Percentiles rank a stretch among this genome's conserved stretches.
phyloP scores from a whole-genome alignment of 2,329 filamentous ascomycete species.

The Phaeoacremonium minimum region DNA sequence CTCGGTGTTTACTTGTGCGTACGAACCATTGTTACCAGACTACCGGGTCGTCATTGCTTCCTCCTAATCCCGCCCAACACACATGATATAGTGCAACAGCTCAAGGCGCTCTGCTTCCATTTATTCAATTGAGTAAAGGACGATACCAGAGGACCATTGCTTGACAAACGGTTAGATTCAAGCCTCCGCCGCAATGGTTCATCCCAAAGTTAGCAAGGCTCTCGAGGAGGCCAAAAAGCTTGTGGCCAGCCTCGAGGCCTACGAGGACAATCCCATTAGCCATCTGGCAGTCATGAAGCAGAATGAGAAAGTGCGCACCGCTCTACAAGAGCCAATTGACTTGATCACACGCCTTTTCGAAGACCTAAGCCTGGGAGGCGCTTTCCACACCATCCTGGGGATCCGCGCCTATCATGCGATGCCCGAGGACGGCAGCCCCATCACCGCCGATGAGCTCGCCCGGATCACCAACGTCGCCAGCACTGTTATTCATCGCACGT shows the following conservation, averaged over 20 bases:
- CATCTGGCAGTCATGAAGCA: conserved; percentile 17
- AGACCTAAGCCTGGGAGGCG: conserved; percentile 14
- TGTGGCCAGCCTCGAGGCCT: conserved; percentile 16
- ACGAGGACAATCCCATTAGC: conserved; percentile 11
- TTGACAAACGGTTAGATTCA: too few species aligned
- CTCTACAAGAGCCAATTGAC: conserved; percentile 20
- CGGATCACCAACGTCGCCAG: conserved; percentile 18
- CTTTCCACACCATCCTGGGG: conserved; percentile 19
- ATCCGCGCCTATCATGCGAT: conserved; percentile 19
- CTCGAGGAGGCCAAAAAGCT: conserved; percentile 7
- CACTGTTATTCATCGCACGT: conserved; percentile 23
- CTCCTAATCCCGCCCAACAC: too few species aligned
- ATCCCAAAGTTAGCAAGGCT: conserved; percentile 7
- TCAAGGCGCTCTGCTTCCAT: background rate
- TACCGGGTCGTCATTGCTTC: background rate
- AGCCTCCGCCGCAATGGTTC: background rate
- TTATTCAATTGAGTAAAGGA: too few species aligned
- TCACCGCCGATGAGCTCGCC: conserved; percentile 14
- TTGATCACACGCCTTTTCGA: conserved; percentile 18
- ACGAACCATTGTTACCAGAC: background rate
- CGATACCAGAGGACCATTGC: too few species aligned
- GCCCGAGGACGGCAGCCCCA: conserved; percentile 14
- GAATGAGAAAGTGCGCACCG: conserved; percentile 14
- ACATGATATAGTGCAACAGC: background rate
- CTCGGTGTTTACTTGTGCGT: background rate